Evolutionary conservation across 495 filamentous ascomycete species (phyloP).

Genomic region (Tricharina praecox): DNA sequence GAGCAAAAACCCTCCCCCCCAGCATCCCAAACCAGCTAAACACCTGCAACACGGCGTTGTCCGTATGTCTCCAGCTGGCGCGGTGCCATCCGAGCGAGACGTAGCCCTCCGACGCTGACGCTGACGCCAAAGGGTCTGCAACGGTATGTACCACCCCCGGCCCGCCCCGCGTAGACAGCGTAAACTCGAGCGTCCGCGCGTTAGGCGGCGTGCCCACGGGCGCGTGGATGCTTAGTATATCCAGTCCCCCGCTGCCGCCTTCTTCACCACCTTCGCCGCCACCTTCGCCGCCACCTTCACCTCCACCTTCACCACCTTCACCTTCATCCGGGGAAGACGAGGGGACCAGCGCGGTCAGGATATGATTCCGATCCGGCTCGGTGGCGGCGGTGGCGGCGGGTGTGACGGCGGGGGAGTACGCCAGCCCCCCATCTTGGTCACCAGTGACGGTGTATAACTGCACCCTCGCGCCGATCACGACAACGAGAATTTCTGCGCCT

Average conservation of each 20-base stretch:
- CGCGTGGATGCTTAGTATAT: background rate
- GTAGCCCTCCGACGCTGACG: background rate
- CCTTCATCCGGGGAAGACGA: too few relatives aligned
- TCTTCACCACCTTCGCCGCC: background rate
- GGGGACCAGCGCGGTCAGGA: background rate
- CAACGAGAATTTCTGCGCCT: background rate
- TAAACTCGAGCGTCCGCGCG: background rate
- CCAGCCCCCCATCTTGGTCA: background rate
- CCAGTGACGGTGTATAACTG: background rate
- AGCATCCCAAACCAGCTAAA: slow-evolving; percentile 3
- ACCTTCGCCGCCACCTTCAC: too few relatives aligned
- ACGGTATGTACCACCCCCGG: background rate
- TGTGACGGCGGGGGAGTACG: background rate
- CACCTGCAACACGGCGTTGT: background rate
- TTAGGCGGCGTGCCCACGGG: background rate
- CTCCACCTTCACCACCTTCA: too few relatives aligned
- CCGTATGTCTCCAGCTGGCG: background rate
- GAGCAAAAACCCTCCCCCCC: background rate
- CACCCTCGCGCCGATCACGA: background rate
- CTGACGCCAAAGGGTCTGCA: background rate
- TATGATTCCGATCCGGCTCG: background rate
- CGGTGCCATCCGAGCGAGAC: background rate
- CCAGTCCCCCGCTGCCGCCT: background rate
- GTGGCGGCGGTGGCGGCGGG: background rate
- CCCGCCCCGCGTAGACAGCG: background rate